Conservation (phyloP, 352 stramenopile species). For the Plasmopara muralis region DNA sequence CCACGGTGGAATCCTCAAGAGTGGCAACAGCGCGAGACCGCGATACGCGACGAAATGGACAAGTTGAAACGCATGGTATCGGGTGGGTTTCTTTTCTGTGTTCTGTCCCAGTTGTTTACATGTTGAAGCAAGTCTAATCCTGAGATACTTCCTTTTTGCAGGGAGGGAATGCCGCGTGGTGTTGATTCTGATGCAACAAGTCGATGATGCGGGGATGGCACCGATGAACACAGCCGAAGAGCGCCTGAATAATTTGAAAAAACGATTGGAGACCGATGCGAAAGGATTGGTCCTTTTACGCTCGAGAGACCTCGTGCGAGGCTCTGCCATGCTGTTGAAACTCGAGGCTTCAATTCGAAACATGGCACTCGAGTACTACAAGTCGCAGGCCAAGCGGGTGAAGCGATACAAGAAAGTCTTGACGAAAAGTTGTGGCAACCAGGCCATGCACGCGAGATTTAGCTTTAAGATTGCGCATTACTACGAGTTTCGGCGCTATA, state of each 20-base stretch:
- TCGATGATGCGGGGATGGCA: conserved; percentile 57
- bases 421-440: conserved; percentile 44
- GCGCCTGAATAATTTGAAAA: conserved; percentile 54
- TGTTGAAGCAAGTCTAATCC: too few relatives aligned
- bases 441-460: conserved; percentile 59
- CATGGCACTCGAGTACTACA: conserved; percentile 85
- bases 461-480: conserved; percentile 88
- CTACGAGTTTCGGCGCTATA: conserved; percentile 83
- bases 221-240: conserved; percentile 71
- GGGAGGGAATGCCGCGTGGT: conserved; percentile 72
- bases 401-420: conserved; percentile 82
- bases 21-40: conserved; percentile 60
- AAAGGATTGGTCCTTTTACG: conserved; percentile 68
- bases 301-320: conserved; percentile 53
- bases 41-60: conserved; percentile 70
- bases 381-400: conserved; percentile 80
- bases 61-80: conserved; percentile 54
- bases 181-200: conserved; percentile 72
- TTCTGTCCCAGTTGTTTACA: not conserved
- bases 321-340: conserved; percentile 56
- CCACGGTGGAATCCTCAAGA: conserved; percentile 62
- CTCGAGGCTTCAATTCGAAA: conserved; percentile 66
- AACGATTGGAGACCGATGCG: conserved; percentile 63
- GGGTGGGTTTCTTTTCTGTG: conserved; percentile 16
- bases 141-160: conserved; percentile 5